Conservation (phyloP, 2,329 filamentous ascomycete genomes). For the Claviceps purpurea region DNA sequence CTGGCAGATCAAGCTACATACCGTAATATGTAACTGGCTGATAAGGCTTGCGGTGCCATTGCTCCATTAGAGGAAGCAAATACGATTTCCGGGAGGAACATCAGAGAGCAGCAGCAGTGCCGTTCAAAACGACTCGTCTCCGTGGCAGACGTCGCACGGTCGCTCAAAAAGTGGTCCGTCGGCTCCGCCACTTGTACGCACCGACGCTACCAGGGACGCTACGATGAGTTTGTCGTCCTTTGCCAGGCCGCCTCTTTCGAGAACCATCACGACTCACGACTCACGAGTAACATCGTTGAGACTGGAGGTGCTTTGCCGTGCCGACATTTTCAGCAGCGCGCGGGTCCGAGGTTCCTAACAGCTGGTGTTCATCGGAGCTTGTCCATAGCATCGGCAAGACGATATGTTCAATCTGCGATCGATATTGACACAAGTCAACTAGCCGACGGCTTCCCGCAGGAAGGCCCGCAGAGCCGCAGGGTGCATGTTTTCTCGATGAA, state of each 20-base stretch:
- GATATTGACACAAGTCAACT: neutral
- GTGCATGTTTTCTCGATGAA: neutral
- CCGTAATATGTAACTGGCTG: neutral
- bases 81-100: neutral
- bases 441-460: neutral
- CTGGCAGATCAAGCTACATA: neutral
- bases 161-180: neutral
- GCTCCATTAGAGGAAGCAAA: neutral
- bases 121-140: neutral
- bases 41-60: neutral
- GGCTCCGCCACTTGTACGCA: neutral
- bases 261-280: too few species aligned
- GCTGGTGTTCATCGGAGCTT: neutral
- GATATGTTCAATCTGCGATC: neutral
- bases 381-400: neutral
- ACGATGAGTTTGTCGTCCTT: neutral
- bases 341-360: too few species aligned
- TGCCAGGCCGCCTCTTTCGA: too few species aligned
- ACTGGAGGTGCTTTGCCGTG: too few species aligned
- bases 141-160: neutral
- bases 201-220: neutral
- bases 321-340: too few species aligned
- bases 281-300: too few species aligned
- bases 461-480: neutral
- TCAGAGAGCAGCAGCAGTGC: neutral